These are phyloP conservation scores for Geranomyces michiganensis DNA, from an alignment of 192 early-diverging fungal genomes.

Conservation along the genomic window DNA sequence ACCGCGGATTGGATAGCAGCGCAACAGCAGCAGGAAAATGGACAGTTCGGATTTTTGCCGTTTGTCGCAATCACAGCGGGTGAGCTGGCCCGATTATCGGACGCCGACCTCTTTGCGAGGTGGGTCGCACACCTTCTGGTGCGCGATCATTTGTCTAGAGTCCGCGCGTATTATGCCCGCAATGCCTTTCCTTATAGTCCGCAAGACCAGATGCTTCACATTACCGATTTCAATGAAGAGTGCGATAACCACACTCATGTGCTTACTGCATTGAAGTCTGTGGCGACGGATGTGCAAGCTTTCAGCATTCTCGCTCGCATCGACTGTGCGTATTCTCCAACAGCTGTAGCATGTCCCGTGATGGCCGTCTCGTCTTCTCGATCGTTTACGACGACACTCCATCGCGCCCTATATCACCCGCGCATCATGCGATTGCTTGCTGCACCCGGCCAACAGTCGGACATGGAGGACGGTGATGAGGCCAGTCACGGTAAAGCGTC, in stretches of 20 bases:
- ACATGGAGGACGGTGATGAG: not conserved
- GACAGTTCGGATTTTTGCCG: conserved; percentile 1
- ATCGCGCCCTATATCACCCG: not conserved
- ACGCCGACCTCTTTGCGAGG: conserved; percentile 4
- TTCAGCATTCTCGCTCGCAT: not conserved
- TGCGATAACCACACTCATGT: not conserved
- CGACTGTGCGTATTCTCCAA: not conserved
- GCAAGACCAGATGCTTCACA: not conserved
- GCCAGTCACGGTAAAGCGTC: not conserved
- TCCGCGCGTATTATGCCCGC: conserved; percentile 3
- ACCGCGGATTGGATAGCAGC: not conserved
- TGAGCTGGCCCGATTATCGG: conserved; percentile 15
- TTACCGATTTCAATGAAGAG: not conserved
- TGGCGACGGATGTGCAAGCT: not conserved
- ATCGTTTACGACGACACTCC: not conserved
- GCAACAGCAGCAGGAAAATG: not conserved
- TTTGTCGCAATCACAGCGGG: not conserved
- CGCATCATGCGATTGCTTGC: conserved; percentile 1
- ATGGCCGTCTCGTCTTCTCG: not conserved
- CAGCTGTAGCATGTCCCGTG: conserved; percentile 1
- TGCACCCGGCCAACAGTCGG: not conserved
- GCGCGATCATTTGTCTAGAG: not conserved
- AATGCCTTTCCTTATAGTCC: not conserved
- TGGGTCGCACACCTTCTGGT: conserved; percentile 22
- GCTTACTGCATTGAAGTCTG: not conserved